Evolutionary conservation across 2,329 filamentous ascomycete species (phyloP).

Genomic region (Grosmannia serpens): DNA sequence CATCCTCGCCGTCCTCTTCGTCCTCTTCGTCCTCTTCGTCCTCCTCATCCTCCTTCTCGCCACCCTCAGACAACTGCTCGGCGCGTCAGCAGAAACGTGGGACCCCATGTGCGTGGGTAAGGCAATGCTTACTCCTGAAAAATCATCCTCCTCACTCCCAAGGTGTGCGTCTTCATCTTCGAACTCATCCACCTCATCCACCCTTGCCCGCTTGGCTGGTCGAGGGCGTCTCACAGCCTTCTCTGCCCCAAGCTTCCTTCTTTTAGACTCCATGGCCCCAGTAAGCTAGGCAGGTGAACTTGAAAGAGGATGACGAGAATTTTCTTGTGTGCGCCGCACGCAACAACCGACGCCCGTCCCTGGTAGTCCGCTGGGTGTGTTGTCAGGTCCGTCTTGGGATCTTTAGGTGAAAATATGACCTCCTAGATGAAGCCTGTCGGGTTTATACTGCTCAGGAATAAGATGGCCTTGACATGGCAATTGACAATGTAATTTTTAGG

Average conservation of each 20-base stretch:
- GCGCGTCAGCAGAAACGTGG: not conserved
- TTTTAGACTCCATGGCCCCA: constrained; percentile 23
- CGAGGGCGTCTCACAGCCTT: constrained; percentile 32
- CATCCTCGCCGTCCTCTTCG: constrained; percentile 20
- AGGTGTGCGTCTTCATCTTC: not conserved
- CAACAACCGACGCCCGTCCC: no score
- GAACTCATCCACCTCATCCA: not conserved
- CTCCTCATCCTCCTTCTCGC: constrained; percentile 9
- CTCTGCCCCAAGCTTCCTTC: constrained; percentile 27
- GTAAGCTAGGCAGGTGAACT: no score
- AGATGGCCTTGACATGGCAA: no score
- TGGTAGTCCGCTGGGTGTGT: no score
- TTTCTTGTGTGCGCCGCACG: no score
- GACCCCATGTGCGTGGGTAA: not conserved
- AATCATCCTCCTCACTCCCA: not conserved
- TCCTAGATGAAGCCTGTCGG: no score
- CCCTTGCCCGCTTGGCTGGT: constrained; percentile 13
- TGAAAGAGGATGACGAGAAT: no score
- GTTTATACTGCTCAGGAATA: no score
- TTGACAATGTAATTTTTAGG: no score
- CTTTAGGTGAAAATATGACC: no score
- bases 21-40: constrained; percentile 14
- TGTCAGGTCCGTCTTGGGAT: no score
- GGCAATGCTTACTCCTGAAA: not conserved
- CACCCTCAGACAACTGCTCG: constrained; percentile 15